Evolutionary conservation across 176 grass and related monocot species (phyloP), one percentile per base, ranked within the genome.

Genomic region (Eragrostis curvula): DNA sequence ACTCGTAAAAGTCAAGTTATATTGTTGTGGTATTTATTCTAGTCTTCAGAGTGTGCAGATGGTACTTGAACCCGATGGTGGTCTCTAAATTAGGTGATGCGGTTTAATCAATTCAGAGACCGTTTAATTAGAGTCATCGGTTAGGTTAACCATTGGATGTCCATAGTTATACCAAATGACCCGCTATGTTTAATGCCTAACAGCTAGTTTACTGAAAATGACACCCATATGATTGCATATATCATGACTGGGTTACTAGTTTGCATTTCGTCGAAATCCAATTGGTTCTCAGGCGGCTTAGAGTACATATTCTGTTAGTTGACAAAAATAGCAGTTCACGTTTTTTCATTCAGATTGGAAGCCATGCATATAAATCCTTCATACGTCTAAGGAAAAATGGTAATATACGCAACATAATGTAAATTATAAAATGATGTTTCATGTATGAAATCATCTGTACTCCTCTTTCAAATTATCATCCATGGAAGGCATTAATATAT

Each of bases 51-150:
- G 8, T 3, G 20, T 13, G 28, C 10, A 84, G 9, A 20, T 27
- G 53, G 25, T 27, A 62, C 32, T 67, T 86, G 49, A n/a, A 15
- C 48, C 3, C 6, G 21, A 14, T 63, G n/a, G 66, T 59, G 63
- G 78, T 87, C 51, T 75, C 44, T 49, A 76, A 16, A 71, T 68
- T 81, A 76, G 78, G 64, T 69, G 63, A 61, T 23, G 62, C 16
- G 42, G 73, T 76, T 81, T 41, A 85, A 49, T 85, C 45, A 79
- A 70, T 68, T 27, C 24, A 60, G 14, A 66, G 44, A 7, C 62
- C 3, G 3, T 62, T 79, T 72, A 65, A 83, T 66, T 87, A 63
- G 30, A 70, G 36, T 72, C 73, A 12, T 71, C 18, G 24, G 13
- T 55, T 55, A 46, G 46, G 72, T 77, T 78, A 73, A 64, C 40